A percentile compares a stretch with the other conserved stretches of the same genome.
Evolutionary conservation across 2,329 filamentous ascomycete species (phyloP).

Genomic region (Colletotrichum scovillei): DNA sequence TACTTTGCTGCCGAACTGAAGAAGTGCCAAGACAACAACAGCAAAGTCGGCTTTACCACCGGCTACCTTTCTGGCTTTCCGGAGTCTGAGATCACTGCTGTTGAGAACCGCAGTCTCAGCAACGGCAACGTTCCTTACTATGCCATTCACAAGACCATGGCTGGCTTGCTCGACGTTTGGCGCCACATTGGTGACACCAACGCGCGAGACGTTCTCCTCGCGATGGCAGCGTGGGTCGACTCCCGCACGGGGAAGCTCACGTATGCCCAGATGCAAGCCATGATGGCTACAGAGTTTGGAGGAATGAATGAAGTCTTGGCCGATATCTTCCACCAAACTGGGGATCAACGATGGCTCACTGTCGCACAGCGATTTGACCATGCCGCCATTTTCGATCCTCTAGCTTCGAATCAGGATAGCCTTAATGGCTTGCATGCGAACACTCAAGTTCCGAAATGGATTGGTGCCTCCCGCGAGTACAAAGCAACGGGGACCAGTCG

Average conservation of each 20-base stretch:
- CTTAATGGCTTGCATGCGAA: constrained; percentile 63
- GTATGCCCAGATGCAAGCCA: constrained; percentile 57
- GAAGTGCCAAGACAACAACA: constrained; percentile 64
- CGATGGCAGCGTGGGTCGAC: constrained; percentile 61
- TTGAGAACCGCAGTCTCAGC: constrained; percentile 55
- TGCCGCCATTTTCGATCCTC: constrained; percentile 56
- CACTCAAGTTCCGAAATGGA: constrained; percentile 65
- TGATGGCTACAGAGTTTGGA: constrained; percentile 62
- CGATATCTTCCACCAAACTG: constrained; percentile 58
- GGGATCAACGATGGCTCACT: constrained; percentile 57
- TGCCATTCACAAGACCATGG: constrained; percentile 64
- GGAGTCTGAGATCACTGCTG: constrained; percentile 58
- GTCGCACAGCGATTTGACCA: constrained; percentile 63
- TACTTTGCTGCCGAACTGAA: constrained; percentile 58
- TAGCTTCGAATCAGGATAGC: constrained; percentile 56
- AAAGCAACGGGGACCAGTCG: constrained; percentile 56
- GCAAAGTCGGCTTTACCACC: constrained; percentile 51
- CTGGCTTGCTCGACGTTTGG: constrained; percentile 63
- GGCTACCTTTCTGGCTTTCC: constrained; percentile 65
- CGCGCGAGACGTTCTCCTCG: constrained; percentile 56
- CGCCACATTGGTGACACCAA: constrained; percentile 53
- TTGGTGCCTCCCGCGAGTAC: constrained; percentile 60
- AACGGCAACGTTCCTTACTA: constrained; percentile 67
- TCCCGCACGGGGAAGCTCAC: constrained; percentile 54
- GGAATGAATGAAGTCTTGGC: constrained; percentile 65